Base-by-base conservation (phyloP, 2,329 filamentous ascomycete species). In the Aspergillus intermedius region DNA sequence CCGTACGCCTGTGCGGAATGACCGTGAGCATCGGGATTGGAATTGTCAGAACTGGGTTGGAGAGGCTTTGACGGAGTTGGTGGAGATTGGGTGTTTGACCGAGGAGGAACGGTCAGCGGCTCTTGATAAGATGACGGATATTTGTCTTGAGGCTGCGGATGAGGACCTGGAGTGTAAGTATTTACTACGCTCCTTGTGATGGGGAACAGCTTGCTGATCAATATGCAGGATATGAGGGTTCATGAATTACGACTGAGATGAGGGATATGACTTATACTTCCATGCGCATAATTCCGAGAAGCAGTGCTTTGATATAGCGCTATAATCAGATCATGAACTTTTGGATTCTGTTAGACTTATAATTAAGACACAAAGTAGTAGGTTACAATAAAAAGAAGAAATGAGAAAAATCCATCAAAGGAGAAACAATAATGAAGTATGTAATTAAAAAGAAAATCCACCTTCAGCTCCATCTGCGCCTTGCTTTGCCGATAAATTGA, bases 401-500 rank as follows among this genome's bases (percentile, higher is more conserved):
- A 37, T n/a, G 12, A 15, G 8, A n/a, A n/a, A 2, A 35, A 15
- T 3, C 32, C 32, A n/a, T 35, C 7, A 15, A 35, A 35, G 32
- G 4, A 13, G n/a, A 35, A 35, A 35, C 34, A 35, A 35, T 9
- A 35, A 35, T 30, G 25, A 30, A 30, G 4, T 30, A 30, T 30
- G 10, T 30, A 10, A 30, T 12, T 30, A 12, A 9, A 35, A 35
- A 13, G 12, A 35, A 35, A 35, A 35, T 6, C 53, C 49, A 45
- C 42, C 45, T 48, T 48, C 40, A 57, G 59, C 58, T 62, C 61
- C 61, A 50, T 53, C 44, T 62, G 61, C 61, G 61, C 61, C 61
- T 57, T 62, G 60, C 59, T 63, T 63, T 57, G 46, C 50, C 52
- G 52, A 46, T 49, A 47, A 55, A 49, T 47, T 45, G 45, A 40